Conservation (phyloP, 2,329 filamentous ascomycete species). For the Teratosphaeria destructans region DNA sequence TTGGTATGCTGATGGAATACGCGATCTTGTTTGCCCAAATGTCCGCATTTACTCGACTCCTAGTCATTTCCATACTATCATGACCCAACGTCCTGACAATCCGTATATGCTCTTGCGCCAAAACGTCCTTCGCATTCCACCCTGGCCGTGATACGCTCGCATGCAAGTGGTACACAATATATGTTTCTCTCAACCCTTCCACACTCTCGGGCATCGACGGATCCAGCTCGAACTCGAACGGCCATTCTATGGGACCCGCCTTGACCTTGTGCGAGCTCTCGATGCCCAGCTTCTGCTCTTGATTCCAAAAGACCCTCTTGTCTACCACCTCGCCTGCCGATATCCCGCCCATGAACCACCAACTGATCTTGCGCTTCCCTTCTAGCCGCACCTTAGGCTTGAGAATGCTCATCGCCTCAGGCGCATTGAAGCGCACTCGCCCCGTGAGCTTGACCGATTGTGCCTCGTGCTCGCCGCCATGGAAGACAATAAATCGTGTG, state of each 20-base stretch:
- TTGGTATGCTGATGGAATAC: constrained; percentile 86
- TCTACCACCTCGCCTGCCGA: constrained; percentile 32
- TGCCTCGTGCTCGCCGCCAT: constrained; percentile 38
- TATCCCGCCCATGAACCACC: constrained; percentile 28
- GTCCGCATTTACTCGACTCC: constrained; percentile 60
- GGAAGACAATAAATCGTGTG: constrained; percentile 40
- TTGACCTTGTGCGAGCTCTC: constrained; percentile 40
- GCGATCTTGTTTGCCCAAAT: constrained; percentile 97
- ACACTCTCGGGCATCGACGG: constrained; percentile 64
- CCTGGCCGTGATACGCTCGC: constrained; percentile 71
- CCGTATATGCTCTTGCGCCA: constrained; percentile 56
- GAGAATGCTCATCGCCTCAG: constrained; percentile 38
- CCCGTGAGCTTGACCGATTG: constrained; percentile 36
- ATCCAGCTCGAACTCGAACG: constrained; percentile 39
- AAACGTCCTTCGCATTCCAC: constrained; percentile 79
- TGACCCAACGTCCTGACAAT: constrained; percentile 39
- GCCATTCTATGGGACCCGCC: constrained; percentile 39
- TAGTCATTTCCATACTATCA: constrained; percentile 59
- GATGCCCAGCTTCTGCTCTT: constrained; percentile 34
- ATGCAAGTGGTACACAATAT: constrained; percentile 82
- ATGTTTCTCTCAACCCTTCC: constrained; percentile 77
- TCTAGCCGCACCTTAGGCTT: constrained; percentile 37
- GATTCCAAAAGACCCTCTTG: constrained; percentile 37
- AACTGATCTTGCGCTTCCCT: constrained; percentile 38
- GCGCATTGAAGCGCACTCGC: constrained; percentile 35